Base-by-base conservation (phyloP, 2,329 filamentous ascomycete species). In the Fusarium newnesense region DNA sequence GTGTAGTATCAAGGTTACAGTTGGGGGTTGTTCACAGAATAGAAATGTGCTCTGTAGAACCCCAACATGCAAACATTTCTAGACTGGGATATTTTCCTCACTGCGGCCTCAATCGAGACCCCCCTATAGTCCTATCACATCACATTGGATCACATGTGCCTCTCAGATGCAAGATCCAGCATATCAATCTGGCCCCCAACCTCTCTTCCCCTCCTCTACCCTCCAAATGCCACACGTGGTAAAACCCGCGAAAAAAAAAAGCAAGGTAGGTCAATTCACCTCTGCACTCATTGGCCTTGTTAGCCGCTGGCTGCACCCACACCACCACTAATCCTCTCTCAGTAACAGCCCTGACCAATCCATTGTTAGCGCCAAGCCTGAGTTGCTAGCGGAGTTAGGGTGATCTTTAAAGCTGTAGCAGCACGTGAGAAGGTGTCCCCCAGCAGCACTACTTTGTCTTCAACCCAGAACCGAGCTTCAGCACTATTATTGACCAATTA, bases 281-380 rank as follows among this genome's bases (percentile, higher is more conserved):
- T 52, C 26, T 26, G 43, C 49, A 57, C 19, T 58, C 62, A 77
- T 77, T 77, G 75, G 73, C 54, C 60, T 76, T 57, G 49, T 75
- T 75, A 77, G 75, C 66, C 75, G 75, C 75, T 76, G 53, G 57
- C 59, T 70, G 70, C 67, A 69, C 60, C 60, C 63, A 73, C 75
- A 72, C 75, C 75, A 64, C 56, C 60, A 52, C 59, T 39, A 64
- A 46, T 36, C 56, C 44, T n/a, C 26, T 54, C 60, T 53, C 11
- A 36, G 43, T 28, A 64, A 56, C 47, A 50, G 15, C 47, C 47
- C 24, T 24, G 21, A 24, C 24, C 24, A 24, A 24, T 24, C 24
- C 24, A 24, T 24, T 24, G 24, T 24, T 24, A 24, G 24, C 24
- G 24, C 24, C 24, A 24, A 24, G 24, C 24, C 24, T 24, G 24